These are phyloP conservation scores for Alternaria panax DNA, from an alignment of 2,329 filamentous ascomycete species.

Conservation along the genomic window DNA sequence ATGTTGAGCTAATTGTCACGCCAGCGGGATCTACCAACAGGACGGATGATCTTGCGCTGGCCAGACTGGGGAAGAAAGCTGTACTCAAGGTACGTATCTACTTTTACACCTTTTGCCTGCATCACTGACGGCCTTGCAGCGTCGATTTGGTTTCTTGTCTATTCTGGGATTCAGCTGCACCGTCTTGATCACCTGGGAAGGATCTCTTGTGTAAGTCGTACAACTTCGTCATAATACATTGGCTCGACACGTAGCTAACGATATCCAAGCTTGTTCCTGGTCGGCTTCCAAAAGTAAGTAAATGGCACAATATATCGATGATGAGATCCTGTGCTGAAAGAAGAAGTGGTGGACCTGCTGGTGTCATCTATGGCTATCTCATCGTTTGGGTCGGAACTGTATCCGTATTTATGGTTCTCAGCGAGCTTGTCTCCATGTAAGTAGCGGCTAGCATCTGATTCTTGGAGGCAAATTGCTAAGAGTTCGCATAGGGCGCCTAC, in stretches of 20 bases:
- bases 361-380: conserved; percentile 42
- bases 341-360: conserved; percentile 39
- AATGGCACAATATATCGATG: neutral
- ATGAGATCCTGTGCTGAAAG: neutral
- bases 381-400: conserved; percentile 40
- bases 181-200: conserved; percentile 42
- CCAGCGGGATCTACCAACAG: conserved; percentile 14
- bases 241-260: conserved; percentile 13
- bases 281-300: conserved; percentile 30
- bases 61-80: conserved; percentile 32
- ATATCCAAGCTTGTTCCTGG: conserved; percentile 23
- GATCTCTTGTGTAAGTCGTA: conserved; percentile 29
- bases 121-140: conserved; percentile 16
- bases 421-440: conserved; percentile 47
- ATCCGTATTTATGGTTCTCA: conserved; percentile 37
- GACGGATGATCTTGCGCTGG: conserved; percentile 30
- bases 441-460: neutral
- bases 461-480: neutral
- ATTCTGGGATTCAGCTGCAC: conserved; percentile 41
- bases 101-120: neutral
- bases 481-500: conserved; percentile 28
- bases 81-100: conserved; percentile 28
- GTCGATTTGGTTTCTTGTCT: conserved; percentile 37
- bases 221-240: neutral
- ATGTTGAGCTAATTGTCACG: conserved; percentile 21